Evolutionary conservation across 2,329 filamentous ascomycete species (phyloP).

Genomic region (Fusarium sp.): DNA sequence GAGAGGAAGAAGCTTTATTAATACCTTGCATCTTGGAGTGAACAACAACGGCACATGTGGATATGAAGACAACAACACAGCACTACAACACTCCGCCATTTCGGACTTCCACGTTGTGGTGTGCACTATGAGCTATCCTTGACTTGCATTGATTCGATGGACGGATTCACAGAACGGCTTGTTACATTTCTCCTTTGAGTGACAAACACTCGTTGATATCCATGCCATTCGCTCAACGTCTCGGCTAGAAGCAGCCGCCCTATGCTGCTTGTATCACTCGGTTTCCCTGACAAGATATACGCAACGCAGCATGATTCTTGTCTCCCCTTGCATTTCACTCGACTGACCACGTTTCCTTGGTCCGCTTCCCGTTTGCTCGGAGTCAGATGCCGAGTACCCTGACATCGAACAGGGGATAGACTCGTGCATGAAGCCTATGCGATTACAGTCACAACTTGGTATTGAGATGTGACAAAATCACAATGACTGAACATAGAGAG

Average conservation of each 20-base stretch:
- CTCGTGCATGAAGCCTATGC: background rate
- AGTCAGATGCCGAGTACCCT: slow-evolving; percentile 24
- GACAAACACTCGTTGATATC: slow-evolving; percentile 27
- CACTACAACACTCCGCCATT: background rate
- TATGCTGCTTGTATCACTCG: slow-evolving; percentile 25
- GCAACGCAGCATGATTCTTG: background rate
- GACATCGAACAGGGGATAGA: background rate
- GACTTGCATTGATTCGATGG: background rate
- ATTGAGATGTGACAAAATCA: background rate
- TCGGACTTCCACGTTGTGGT: slow-evolving; percentile 13
- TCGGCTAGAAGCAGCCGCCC: slow-evolving; percentile 37
- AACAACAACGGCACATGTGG: background rate
- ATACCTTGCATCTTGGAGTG: background rate
- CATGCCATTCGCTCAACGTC: slow-evolving; percentile 16
- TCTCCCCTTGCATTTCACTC: slow-evolving; percentile 12
- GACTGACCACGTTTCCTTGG: slow-evolving; percentile 27
- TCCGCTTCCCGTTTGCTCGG: slow-evolving; percentile 27
- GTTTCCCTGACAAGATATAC: slow-evolving; percentile 33
- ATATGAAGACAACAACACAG: background rate
- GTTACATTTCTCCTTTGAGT: slow-evolving; percentile 27
- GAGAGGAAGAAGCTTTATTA: background rate
- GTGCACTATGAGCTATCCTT: background rate
- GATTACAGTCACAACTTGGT: background rate
- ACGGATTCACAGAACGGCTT: slow-evolving; percentile 30
- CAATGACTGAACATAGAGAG: background rate